Conservation (phyloP, 352 stramenopile genomes). For the Phytophthora cactorum region DNA sequence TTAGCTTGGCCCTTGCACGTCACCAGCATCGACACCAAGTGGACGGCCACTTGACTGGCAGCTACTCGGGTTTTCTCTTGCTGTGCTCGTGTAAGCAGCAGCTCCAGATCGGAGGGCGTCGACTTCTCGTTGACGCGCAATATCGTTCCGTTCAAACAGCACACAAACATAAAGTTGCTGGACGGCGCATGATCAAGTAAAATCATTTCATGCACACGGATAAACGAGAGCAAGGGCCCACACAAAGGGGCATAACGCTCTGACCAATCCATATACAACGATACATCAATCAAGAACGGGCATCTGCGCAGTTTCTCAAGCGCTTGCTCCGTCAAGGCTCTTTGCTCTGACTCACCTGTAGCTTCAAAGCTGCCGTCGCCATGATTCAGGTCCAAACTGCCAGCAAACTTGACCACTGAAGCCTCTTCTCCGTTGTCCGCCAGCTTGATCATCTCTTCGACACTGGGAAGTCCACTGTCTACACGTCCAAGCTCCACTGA, state of each 20-base stretch:
- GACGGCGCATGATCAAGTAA: slow-evolving; percentile 73
- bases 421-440: slow-evolving; percentile 14
- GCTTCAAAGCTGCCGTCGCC: slow-evolving; percentile 11
- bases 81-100: slow-evolving; percentile 32
- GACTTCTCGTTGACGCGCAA: slow-evolving; percentile 66
- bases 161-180: slow-evolving; percentile 64
- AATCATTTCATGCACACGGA: slow-evolving; percentile 86
- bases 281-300: slow-evolving; percentile 72
- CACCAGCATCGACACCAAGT: slow-evolving; percentile 71
- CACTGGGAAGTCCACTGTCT: slow-evolving; percentile 24
- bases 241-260: slow-evolving; percentile 65
- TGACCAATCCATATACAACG: slow-evolving; percentile 59
- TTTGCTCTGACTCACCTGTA: slow-evolving; percentile 54
- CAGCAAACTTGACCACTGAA: slow-evolving; percentile 49
- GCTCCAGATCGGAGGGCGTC: slow-evolving; percentile 58
- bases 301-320: slow-evolving; percentile 52
- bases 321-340: slow-evolving; percentile 51
- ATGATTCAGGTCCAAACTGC: slow-evolving; percentile 36
- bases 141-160: slow-evolving; percentile 64
- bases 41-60: slow-evolving; percentile 49
- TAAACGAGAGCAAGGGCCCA: slow-evolving; percentile 67
- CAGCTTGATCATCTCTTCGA: slow-evolving; percentile 33
- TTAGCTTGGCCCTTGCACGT: slow-evolving; percentile 55
- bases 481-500: slow-evolving; percentile 34
- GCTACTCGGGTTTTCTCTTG: slow-evolving; percentile 17